Evolutionary conservation across 2,329 filamentous ascomycete species (phyloP), one percentile per base, ranked within the genome.

Genomic region (Plenodomus tracheiphilus): DNA sequence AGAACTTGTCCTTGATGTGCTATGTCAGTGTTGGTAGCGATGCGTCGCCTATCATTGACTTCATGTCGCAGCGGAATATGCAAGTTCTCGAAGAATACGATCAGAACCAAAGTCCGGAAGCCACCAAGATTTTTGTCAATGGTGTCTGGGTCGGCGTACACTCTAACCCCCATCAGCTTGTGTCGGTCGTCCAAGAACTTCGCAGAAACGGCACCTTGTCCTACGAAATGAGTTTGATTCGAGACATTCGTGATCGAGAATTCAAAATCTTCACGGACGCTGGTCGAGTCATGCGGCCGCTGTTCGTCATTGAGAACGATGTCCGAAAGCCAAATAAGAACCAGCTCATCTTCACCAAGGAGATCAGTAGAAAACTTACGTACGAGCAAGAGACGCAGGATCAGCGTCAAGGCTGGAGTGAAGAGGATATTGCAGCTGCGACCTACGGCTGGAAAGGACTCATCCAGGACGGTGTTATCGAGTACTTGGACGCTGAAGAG

Each of bases 261-360:
- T 97, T 99, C 82, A 96, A 96, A 75, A 93, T 99, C 62, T 97
- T 97, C 73, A 97, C 93, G 2, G 94, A 99, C 72, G 93, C 93
- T 36, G 94, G 94, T 21, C 87, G 94, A 73, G 92, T 99, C 46
- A 96, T 94, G 80, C 85, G 94, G 56, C 94, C 94, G 0, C 78
- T 97, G 4, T 97, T 96, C 70, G 92, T 96, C 10, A 88, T 99
- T 32, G 91, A 97, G 62, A 94, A 93, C 65, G 87, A 96, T 47
- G 77, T 79, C 9, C 85, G 87, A 48, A 89, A 89, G 56, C 75
- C 81, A 5, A 90, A 90, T 53, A 83, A 86, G 68, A 92, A 91
- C 44, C 85, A 85, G 21, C 78, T 99, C 35, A 85, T 92, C 10
- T 79, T 97, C 47, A 94, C 85, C 59, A 94, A 73, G 85, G 91